phyloP scores from a whole-genome alignment of 2,329 filamentous ascomycete species.

The Penicillium sp. region DNA sequence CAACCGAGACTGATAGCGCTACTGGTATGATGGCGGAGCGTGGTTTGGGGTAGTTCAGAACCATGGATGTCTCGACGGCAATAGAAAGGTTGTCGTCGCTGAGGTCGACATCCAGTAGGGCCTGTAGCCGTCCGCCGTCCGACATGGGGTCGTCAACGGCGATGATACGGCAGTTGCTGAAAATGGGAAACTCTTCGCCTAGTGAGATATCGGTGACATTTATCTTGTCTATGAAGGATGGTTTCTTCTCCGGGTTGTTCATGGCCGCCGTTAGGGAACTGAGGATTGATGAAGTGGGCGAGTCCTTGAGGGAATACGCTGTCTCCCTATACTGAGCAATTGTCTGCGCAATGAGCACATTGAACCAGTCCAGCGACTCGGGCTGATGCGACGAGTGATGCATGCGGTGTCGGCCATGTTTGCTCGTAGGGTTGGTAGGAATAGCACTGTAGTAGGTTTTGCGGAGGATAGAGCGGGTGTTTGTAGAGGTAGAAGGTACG shows the following conservation, averaged over 20 bases:
- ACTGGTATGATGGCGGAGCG: constrained; percentile 87
- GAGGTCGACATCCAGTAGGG: constrained; percentile 93
- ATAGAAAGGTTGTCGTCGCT: constrained; percentile 90
- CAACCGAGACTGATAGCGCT: constrained; percentile 84
- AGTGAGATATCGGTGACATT: constrained; percentile 89
- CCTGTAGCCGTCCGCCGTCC: constrained; percentile 78
- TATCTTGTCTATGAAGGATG: constrained; percentile 91
- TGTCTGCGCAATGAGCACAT: constrained; percentile 92
- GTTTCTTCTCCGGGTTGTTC: constrained; percentile 82
- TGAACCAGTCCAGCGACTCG: constrained; percentile 98
- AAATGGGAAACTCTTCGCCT: constrained; percentile 96
- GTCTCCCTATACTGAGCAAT: constrained; percentile 94
- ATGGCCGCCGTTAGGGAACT: constrained; percentile 79
- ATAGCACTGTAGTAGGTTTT: constrained; percentile 91
- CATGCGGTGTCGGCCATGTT: constrained; percentile 44
- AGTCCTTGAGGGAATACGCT: constrained; percentile 77
- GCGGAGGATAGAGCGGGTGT: constrained; percentile 73
- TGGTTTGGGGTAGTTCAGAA: constrained; percentile 92
- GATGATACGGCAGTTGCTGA: constrained; percentile 96
- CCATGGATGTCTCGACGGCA: constrained; percentile 87
- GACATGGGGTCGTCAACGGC: constrained; percentile 63
- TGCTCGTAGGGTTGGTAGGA: constrained; percentile 41
- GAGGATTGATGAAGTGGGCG: constrained; percentile 62
- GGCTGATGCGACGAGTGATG: constrained; percentile 79
- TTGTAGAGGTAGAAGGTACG: constrained; percentile 78